Percentiles rank a stretch among this genome's conserved stretches.
Conservation (phyloP, 495 filamentous ascomycete genomes). For the Tuber aestivum region DNA sequence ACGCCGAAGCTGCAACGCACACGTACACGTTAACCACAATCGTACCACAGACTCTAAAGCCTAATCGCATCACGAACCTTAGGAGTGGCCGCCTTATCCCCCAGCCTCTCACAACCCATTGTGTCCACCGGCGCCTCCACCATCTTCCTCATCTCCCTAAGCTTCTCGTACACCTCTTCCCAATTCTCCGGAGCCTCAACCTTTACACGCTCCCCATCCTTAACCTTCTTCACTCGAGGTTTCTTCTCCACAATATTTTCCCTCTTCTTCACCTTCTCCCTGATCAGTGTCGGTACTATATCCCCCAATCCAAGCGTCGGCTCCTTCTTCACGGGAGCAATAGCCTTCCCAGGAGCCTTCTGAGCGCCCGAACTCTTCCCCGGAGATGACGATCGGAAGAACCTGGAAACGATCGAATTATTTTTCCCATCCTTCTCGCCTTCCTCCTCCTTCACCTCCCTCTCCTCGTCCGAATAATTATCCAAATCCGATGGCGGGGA, state of each 20-base stretch:
- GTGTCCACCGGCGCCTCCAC: constrained; percentile 90
- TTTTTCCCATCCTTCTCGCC: constrained; percentile 2
- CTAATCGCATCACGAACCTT: constrained; percentile 10
- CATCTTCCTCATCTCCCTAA: constrained; percentile 69
- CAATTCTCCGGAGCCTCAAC: constrained; percentile 65
- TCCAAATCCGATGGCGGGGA: constrained; percentile 27
- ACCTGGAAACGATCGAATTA: constrained; percentile 13
- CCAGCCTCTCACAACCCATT: constrained; percentile 89
- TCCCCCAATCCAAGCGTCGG: constrained; percentile 23
- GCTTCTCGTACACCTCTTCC: constrained; percentile 72
- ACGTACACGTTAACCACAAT: constrained; percentile 1
- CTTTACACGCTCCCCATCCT: constrained; percentile 5
- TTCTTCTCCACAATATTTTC: not conserved
- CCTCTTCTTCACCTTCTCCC: constrained; percentile 13
- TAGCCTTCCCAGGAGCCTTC: not conserved
- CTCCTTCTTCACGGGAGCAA: constrained; percentile 13
- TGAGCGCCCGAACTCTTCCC: not conserved
- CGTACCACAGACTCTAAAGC: not conserved
- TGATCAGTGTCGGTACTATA: constrained; percentile 25
- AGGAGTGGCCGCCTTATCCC: constrained; percentile 49
- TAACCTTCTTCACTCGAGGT: constrained; percentile 9
- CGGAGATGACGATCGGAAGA: constrained; percentile 20
- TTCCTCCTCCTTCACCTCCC: not conserved
- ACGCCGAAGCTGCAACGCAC: constrained; percentile 55
- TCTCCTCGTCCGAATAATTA: constrained; percentile 23